A percentile compares a stretch with the other conserved stretches of the same genome.
Evolutionary conservation across 352 stramenopile genomes (phyloP).

Genomic region (Nothophytophthora sp.): DNA sequence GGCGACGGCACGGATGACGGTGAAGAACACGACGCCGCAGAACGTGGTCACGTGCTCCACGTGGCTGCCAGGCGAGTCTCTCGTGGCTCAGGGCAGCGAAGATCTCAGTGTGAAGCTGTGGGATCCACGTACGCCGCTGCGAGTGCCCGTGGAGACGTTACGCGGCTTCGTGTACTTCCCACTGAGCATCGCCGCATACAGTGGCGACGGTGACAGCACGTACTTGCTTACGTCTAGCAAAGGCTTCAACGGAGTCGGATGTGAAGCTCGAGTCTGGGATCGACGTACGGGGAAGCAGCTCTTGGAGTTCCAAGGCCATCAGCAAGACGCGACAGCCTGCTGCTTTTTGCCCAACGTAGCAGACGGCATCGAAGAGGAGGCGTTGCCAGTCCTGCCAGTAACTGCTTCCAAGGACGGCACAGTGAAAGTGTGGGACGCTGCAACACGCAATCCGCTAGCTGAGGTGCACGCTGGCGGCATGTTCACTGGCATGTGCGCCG

Average conservation of each 20-base stretch:
- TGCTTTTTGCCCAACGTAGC: constrained; percentile 46
- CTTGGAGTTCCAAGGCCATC: constrained; percentile 56
- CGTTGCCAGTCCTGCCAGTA: constrained; percentile 34
- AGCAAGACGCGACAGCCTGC: constrained; percentile 78
- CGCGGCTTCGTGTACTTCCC: constrained; percentile 84
- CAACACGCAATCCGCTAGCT: constrained; percentile 25
- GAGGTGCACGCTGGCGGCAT: constrained; percentile 57
- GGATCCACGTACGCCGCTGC: constrained; percentile 59
- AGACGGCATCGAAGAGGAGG: constrained; percentile 4
- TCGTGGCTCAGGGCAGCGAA: constrained; percentile 80
- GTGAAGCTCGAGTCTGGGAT: constrained; percentile 81
- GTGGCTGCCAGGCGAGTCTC: constrained; percentile 60
- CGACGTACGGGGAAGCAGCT: constrained; percentile 64
- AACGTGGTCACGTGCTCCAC: constrained; percentile 88
- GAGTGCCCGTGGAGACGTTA: constrained; percentile 51
- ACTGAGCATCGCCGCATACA: constrained; percentile 46
- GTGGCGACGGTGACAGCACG: constrained; percentile 25
- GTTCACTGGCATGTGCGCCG: constrained; percentile 64
- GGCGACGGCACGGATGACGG: constrained; percentile 39
- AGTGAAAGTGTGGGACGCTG: constrained; percentile 69
- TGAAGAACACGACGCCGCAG: constrained; percentile 73
- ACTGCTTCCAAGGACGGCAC: constrained; percentile 83
- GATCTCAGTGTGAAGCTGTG: constrained; percentile 82
- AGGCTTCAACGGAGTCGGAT: constrained; percentile 82
- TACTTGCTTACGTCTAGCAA: constrained; percentile 87